Evolutionary conservation across 2,329 filamentous ascomycete genomes (phyloP).

Genomic region (Fusarium buxicola): DNA sequence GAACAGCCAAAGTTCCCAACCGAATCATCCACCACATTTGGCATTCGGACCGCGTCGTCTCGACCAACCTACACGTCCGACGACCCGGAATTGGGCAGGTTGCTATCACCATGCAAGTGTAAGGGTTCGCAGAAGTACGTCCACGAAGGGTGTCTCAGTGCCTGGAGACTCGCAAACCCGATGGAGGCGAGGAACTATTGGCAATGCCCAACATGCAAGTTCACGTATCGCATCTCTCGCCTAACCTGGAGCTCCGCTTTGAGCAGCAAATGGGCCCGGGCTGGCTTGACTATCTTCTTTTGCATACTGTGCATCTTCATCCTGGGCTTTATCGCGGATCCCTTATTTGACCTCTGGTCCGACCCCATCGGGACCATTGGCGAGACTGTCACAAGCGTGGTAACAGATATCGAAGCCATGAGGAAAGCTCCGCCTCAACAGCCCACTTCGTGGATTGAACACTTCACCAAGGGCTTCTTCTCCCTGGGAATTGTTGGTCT

Average conservation of each 20-base stretch:
- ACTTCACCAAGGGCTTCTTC: slow-evolving; percentile 91
- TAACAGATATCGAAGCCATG: slow-evolving; percentile 55
- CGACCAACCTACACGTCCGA: slow-evolving; percentile 74
- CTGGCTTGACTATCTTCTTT: slow-evolving; percentile 77
- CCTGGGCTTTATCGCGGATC: slow-evolving; percentile 92
- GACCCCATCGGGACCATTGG: slow-evolving; percentile 76
- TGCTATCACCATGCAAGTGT: slow-evolving; percentile 92
- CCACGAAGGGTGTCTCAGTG: slow-evolving; percentile 87
- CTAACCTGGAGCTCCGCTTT: slow-evolving; percentile 80
- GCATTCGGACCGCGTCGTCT: slow-evolving; percentile 49
- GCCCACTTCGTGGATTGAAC: slow-evolving; percentile 76
- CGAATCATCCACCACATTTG: slow-evolving; percentile 48
- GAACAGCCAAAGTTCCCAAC: slow-evolving; percentile 62
- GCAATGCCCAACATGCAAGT: slow-evolving; percentile 89
- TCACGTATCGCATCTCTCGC: slow-evolving; percentile 82
- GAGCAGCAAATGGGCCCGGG: slow-evolving; percentile 73
- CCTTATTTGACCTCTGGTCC: slow-evolving; percentile 88
- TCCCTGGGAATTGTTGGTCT: slow-evolving; percentile 89
- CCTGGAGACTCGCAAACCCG: slow-evolving; percentile 83
- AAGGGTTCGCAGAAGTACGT: slow-evolving; percentile 94
- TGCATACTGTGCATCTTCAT: slow-evolving; percentile 80
- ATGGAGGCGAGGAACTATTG: slow-evolving; percentile 76
- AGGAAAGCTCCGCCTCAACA: slow-evolving; percentile 59
- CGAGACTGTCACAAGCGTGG: slow-evolving; percentile 61
- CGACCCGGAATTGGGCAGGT: slow-evolving; percentile 77